Conservation (phyloP, 208 protist genomes). For the Plasmodiophora brassicae region DNA sequence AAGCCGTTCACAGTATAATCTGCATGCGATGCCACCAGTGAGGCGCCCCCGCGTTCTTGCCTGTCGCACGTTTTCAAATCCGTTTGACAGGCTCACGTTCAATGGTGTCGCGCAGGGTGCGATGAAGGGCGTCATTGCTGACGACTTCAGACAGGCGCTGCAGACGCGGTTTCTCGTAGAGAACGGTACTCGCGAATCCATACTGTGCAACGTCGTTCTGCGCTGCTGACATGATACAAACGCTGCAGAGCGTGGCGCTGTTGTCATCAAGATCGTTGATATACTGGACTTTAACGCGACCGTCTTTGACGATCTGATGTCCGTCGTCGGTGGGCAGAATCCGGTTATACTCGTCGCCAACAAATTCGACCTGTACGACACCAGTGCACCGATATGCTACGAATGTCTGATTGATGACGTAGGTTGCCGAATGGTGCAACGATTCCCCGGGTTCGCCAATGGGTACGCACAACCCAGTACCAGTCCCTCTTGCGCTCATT, state of each 20-base stretch:
- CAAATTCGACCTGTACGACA: conserved; percentile 9
- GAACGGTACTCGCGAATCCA: background rate
- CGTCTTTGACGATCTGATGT: background rate
- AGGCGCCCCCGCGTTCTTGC: too few species aligned
- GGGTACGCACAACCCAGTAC: too few species aligned
- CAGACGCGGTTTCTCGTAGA: background rate
- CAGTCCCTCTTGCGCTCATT: too few species aligned
- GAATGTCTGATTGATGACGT: too few species aligned
- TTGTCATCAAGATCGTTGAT: conserved; percentile 10
- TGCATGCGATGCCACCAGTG: conserved; percentile 29
- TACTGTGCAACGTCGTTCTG: background rate
- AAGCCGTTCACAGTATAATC: background rate
- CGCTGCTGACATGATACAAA: background rate
- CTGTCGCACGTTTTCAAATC: too few species aligned
- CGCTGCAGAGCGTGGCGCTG: background rate
- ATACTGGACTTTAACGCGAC: background rate
- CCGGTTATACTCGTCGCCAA: background rate
- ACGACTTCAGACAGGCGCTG: background rate
- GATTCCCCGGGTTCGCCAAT: too few species aligned
- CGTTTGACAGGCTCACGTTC: too few species aligned
- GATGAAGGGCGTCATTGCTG: background rate
- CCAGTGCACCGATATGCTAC: background rate
- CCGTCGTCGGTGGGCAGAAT: background rate
- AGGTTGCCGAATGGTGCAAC: too few species aligned
- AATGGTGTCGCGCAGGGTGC: background rate